Evolutionary conservation across 2,329 filamentous ascomycete species (phyloP), one percentile per base, ranked within the genome.

Genomic region (Aspergillus transmontanensis): DNA sequence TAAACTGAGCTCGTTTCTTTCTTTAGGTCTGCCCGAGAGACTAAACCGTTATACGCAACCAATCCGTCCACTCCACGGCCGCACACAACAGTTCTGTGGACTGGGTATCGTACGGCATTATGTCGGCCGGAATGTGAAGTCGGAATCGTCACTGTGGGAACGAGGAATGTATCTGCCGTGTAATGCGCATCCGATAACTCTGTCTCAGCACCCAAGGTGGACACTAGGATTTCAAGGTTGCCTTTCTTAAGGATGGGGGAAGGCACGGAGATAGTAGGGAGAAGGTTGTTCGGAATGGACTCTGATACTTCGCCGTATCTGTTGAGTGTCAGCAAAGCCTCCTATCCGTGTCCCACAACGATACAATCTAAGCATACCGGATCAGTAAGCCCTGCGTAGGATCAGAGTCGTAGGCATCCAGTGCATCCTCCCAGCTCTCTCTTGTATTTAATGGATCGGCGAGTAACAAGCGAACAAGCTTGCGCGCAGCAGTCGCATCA

Each of bases 31-130:
- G 76, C 70, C 23, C 73, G 71, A 26, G 69, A 70, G 48, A 77
- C 66, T 51, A 79, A 62, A 16, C 69, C 71, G 51, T 74, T 72
- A 48, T 77, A 79, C 16, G 75, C 69, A 39, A 80, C 71, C 1
- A 90, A 87, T 9, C 90, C 92, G 59, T 86, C 80, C 2, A 96
- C 79, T 0, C 92, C 93, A 56, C 91, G 85, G 0, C 88, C 89
- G 10, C 96, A 85, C 11, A 97, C 71, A 19, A 97, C 78, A 0
- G 90, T 87, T 73, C 89, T 91, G 74, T 98, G 94, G 1, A 97
- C 93, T 0, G 94, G 94, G 51, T 92, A 93, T 7, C 88, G 87
- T 48, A 95, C 83, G 19, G 88, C 85, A 14, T 88, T 88, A 61
- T 87, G 85, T 64, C 87, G 83, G 10, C 89, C 88, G 19, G 86